Evolutionary conservation across 208 protist genomes (phyloP).

Genomic region (Crithidia acanthocephali): DNA sequence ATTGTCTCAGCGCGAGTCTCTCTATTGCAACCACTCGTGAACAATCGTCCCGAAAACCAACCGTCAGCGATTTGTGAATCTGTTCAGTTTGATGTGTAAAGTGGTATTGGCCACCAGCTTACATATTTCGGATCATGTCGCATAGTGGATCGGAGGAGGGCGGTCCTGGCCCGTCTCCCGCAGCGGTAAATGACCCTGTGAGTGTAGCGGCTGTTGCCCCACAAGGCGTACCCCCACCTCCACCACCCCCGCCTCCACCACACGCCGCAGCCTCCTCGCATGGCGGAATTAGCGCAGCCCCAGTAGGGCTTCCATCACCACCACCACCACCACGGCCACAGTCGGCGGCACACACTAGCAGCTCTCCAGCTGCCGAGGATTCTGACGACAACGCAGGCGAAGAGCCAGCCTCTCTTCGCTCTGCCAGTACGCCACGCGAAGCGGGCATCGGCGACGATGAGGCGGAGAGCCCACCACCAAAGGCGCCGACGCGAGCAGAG

Average conservation of each 20-base stretch:
- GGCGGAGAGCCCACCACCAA: slow-evolving; percentile 28
- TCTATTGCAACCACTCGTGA: too few species aligned
- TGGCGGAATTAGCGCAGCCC: neutral
- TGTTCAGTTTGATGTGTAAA: too few species aligned
- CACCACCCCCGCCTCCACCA: neutral
- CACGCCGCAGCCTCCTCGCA: neutral
- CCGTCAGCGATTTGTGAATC: too few species aligned
- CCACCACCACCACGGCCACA: neutral
- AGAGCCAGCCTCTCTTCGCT: neutral
- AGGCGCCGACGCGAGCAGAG: slow-evolving; percentile 21
- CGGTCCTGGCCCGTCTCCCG: neutral
- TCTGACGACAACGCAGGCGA: neutral
- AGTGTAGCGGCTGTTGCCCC: neutral
- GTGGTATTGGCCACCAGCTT: too few species aligned
- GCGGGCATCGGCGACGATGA: neutral
- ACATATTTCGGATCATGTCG: too few species aligned
- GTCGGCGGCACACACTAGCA: neutral
- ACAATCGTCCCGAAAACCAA: too few species aligned
- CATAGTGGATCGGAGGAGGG: neutral
- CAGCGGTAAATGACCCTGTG: neutral
- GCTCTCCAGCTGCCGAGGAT: neutral
- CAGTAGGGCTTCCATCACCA: neutral
- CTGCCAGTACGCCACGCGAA: slow-evolving; percentile 4
- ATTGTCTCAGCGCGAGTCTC: too few species aligned
- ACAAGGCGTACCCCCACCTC: neutral